Evolutionary conservation across 1,284 basidiomycete species (phyloP).

Genomic region (Rhizoctonia solani): DNA sequence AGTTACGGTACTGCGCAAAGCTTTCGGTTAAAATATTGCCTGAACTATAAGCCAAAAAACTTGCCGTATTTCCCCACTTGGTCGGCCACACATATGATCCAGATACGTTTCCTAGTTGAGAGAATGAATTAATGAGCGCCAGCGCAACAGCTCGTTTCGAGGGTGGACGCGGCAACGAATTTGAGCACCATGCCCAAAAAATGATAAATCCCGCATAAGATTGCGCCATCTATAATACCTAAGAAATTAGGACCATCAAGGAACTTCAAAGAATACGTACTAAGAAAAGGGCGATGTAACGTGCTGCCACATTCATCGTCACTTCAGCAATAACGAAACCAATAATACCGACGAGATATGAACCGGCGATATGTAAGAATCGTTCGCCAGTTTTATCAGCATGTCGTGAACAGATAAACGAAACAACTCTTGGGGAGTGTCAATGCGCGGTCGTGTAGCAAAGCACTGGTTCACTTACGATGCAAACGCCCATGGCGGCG

Average conservation of each 20-base stretch:
- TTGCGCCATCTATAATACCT: constrained; percentile 62
- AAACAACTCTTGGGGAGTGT: too few relatives aligned
- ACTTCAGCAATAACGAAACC: constrained; percentile 74
- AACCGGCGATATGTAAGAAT: constrained; percentile 64
- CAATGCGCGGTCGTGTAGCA: too few relatives aligned
- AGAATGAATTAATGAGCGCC: constrained; percentile 72
- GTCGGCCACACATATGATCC: constrained; percentile 67
- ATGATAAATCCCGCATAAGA: constrained; percentile 71
- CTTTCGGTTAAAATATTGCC: too few relatives aligned
- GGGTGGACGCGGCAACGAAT: constrained; percentile 66
- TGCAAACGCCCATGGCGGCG: constrained; percentile 76
- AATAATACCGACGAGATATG: constrained; percentile 62
- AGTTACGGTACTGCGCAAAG: constrained; percentile 52
- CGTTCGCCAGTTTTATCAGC: constrained; percentile 71
- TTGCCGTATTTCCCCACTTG: constrained; percentile 50
- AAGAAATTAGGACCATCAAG: constrained; percentile 41
- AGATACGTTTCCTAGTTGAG: constrained; percentile 72
- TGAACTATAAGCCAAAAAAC: too few relatives aligned
- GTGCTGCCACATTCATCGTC: constrained; percentile 66
- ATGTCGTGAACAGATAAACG: constrained; percentile 51
- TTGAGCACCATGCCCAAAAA: constrained; percentile 72
- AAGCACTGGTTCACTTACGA: too few relatives aligned
- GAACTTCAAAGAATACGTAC: too few relatives aligned
- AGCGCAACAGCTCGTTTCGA: constrained; percentile 77
- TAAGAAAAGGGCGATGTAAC: constrained; percentile 69